Conservation (phyloP, 139 green algal species). For the Chlamydomonas eustigma region DNA sequence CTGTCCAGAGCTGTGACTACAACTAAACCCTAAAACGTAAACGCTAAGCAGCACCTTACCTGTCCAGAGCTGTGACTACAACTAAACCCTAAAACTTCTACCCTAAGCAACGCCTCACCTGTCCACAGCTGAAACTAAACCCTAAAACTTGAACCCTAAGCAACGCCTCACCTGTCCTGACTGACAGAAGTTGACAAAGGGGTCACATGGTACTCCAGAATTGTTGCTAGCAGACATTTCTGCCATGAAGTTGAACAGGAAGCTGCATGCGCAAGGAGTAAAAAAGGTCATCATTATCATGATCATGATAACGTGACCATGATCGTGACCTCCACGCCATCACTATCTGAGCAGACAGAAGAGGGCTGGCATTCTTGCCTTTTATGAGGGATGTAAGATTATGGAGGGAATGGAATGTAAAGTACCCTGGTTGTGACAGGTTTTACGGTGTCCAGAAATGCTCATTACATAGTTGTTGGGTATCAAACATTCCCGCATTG, state of each 20-base stretch:
- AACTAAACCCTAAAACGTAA: not conserved
- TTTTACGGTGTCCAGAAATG: not conserved
- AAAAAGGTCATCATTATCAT: not conserved
- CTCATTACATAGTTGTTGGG: not conserved
- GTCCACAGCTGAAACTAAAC: not conserved
- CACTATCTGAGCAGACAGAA: no score
- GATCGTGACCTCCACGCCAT: no score
- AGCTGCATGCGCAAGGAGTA: not conserved
- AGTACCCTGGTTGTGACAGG: not conserved
- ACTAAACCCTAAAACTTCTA: not conserved
- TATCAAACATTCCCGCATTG: not conserved
- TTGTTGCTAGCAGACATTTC: not conserved
- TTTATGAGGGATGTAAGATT: not conserved
- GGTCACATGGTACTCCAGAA: not conserved
- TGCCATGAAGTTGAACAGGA: constrained; percentile 1
- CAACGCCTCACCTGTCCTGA: not conserved
- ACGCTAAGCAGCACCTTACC: no score
- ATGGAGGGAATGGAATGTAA: not conserved
- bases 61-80: no score
- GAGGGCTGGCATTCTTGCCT: not conserved
- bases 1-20: no score
- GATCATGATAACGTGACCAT: not conserved
- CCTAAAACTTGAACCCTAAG: not conserved
- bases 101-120: not conserved
- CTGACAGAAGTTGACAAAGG: not conserved